These are phyloP conservation scores for Boletales sp. DNA, from an alignment of 768 basidiomycete genomes.

Conservation along the genomic window DNA sequence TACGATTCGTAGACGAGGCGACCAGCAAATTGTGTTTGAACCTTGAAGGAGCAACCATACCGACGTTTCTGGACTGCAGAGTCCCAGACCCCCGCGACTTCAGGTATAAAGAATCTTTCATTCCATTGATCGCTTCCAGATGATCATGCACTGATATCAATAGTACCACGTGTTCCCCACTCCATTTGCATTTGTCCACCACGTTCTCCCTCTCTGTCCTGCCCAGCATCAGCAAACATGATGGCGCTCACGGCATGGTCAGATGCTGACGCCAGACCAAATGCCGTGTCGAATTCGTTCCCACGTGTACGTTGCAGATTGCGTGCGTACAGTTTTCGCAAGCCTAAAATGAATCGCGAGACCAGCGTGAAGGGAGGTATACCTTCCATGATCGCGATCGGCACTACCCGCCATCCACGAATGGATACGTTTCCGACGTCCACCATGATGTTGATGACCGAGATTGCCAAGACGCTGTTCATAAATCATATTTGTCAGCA, in stretches of 20 bases:
- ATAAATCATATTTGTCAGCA: not conserved
- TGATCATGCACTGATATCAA: too few relatives aligned
- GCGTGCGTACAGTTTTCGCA: not conserved
- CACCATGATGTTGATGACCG: not conserved
- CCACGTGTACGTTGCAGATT: not conserved
- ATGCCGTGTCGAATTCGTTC: too few relatives aligned
- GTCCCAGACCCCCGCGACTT: too few relatives aligned
- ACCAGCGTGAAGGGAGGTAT: not conserved
- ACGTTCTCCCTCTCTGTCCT: not conserved
- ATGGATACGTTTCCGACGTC: not conserved
- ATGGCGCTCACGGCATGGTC: not conserved
- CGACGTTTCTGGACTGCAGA: too few relatives aligned
- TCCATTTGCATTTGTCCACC: too few relatives aligned
- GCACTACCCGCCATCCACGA: not conserved
- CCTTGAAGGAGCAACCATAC: too few relatives aligned
- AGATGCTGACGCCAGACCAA: not conserved
- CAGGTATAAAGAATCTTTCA: too few relatives aligned
- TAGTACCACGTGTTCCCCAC: too few relatives aligned
- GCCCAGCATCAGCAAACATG: not conserved
- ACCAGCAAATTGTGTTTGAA: too few relatives aligned
- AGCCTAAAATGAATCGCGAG: not conserved
- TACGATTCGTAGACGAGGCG: too few relatives aligned
- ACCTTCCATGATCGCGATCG: too few relatives aligned
- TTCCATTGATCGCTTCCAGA: too few relatives aligned
- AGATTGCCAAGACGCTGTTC: not conserved